Conservation (phyloP, 139 green algal species). For the Nannochloris sp. region DNA sequence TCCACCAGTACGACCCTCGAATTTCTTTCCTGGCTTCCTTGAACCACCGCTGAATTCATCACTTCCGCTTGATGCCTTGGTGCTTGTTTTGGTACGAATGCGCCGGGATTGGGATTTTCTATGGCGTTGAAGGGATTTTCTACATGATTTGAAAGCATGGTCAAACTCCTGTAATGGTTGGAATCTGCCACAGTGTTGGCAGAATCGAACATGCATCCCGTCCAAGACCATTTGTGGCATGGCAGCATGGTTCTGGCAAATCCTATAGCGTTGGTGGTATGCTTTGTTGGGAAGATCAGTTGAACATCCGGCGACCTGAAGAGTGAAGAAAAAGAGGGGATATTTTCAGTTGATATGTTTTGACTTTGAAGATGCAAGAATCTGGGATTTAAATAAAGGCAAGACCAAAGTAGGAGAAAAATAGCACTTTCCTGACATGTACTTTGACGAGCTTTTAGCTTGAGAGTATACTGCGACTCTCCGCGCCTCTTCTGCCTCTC, state of each 20-base stretch:
- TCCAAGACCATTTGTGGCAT: slow-evolving; percentile 7
- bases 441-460: neutral
- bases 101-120: slow-evolving; percentile 2
- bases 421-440: neutral
- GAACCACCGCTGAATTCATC: no score
- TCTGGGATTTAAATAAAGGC: neutral
- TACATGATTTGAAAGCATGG: slow-evolving; percentile 7
- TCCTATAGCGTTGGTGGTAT: neutral
- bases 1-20: no score
- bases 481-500: neutral
- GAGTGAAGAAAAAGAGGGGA: neutral
- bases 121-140: slow-evolving; percentile 17
- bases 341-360: no score
- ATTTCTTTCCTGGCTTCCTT: no score
- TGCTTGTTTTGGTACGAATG: no score
- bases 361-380: neutral
- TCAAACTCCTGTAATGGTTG: slow-evolving; percentile 13
- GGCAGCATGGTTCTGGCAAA: neutral
- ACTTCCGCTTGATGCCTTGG: no score
- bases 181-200: slow-evolving; percentile 23
- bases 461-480: neutral
- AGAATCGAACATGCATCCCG: slow-evolving; percentile 9
- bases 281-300: neutral
- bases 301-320: neutral
- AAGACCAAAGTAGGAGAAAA: neutral